phyloP scores from a whole-genome alignment of 139 green algal species.

The Pseudopediastrum boryanum region DNA sequence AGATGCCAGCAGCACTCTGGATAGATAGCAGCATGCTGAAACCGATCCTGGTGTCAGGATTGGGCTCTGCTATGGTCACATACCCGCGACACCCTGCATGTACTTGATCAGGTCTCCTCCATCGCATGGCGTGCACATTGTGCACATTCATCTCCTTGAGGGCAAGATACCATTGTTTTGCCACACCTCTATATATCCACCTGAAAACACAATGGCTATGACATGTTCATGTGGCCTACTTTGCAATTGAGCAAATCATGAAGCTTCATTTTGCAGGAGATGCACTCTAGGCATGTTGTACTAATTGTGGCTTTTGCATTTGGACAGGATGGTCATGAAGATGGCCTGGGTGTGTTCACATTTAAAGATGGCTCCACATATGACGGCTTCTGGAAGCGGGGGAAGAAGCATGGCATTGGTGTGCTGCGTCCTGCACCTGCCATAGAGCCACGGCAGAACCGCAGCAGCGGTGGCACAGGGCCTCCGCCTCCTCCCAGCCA shows the following conservation, averaged over 20 bases:
- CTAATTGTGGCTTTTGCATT: too few relatives aligned
- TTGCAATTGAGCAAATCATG: neutral
- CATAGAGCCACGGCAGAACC: too few relatives aligned
- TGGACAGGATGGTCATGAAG: conserved; percentile 66
- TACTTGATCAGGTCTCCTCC: too few relatives aligned
- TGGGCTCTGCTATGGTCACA: too few relatives aligned
- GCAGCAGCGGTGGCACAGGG: too few relatives aligned
- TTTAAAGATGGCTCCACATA: conserved; percentile 75
- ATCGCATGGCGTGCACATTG: too few relatives aligned
- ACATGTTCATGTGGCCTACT: neutral
- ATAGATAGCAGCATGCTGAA: too few relatives aligned
- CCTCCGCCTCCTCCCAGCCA: too few relatives aligned
- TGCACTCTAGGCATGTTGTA: neutral
- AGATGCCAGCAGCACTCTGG: too few relatives aligned
- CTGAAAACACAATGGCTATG: neutral
- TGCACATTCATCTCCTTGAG: too few relatives aligned
- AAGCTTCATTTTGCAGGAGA: neutral
- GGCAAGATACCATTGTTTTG: neutral
- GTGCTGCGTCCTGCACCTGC: conserved; percentile 41
- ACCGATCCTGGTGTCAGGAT: too few relatives aligned
- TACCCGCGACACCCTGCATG: too few relatives aligned
- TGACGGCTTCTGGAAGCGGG: conserved; percentile 72
- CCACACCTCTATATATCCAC: neutral
- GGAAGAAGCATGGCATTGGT: conserved; percentile 80
- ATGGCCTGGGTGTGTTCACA: conserved; percentile 79